These are phyloP conservation scores for Rhamnella rubrinervis DNA, from an alignment of 331 rosid genomes.

Conservation along the genomic window DNA sequence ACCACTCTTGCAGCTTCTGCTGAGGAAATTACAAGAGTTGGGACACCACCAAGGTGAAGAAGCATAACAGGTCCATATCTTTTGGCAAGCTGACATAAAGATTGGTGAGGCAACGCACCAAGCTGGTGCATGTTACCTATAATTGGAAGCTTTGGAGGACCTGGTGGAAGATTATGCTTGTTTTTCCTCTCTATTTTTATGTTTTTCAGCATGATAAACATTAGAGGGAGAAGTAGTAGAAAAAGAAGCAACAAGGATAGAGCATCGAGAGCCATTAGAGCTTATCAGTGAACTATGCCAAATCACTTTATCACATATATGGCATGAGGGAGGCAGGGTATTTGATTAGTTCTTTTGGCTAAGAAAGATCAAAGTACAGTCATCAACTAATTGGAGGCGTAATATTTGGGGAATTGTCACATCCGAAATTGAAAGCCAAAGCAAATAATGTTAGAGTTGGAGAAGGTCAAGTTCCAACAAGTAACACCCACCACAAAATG, in stretches of 20 bases:
- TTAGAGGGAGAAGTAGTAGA: conserved; percentile 9
- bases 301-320: neutral
- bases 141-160: conserved; percentile 48
- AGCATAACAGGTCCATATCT: conserved; percentile 38
- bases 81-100: conserved; percentile 32
- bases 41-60: conserved; percentile 21
- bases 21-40: conserved; percentile 27
- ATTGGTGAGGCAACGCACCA: conserved; percentile 33
- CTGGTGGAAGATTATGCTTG: conserved; percentile 25
- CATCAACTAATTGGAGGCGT: too few relatives aligned
- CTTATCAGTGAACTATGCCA: neutral
- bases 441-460: too few relatives aligned
- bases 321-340: too few relatives aligned
- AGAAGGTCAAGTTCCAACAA: too few relatives aligned
- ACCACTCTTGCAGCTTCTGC: conserved; percentile 28
- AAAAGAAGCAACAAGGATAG: conserved; percentile 5
- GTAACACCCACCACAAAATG: too few relatives aligned
- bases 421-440: too few relatives aligned
- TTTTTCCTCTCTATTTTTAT: neutral
- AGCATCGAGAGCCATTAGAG: conserved; percentile 17
- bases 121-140: conserved; percentile 45
- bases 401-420: too few relatives aligned
- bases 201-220: conserved; percentile 9
- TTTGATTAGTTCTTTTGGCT: neutral
- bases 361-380: too few relatives aligned